Evolutionary conservation across 2,329 filamentous ascomycete species (phyloP).

Genomic region (Sporothrix globosa): DNA sequence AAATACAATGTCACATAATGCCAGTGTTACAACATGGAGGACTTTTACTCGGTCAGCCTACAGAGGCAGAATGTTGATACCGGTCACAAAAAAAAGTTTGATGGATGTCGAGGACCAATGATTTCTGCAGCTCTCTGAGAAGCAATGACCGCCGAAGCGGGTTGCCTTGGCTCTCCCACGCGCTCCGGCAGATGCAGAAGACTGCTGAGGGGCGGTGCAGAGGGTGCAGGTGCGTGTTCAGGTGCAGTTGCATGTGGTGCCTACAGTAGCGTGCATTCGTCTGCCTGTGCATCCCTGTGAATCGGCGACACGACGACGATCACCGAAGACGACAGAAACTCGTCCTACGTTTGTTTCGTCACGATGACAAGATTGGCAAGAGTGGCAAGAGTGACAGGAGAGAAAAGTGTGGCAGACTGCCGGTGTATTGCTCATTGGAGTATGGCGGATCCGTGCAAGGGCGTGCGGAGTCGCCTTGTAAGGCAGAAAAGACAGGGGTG

Average conservation of each 20-base stretch:
- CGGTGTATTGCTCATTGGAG: constrained; percentile 2
- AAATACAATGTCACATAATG: not conserved
- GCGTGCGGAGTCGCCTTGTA: constrained; percentile 2
- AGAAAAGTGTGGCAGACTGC: no score
- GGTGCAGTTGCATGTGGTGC: constrained; percentile 8
- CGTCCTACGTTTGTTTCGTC: not conserved
- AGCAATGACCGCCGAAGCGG: constrained; percentile 4
- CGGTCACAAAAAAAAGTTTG: not conserved
- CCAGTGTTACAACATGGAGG: not conserved
- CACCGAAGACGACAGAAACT: not conserved
- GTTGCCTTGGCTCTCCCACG: constrained; percentile 3
- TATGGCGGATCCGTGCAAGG: not conserved
- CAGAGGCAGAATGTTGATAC: not conserved
- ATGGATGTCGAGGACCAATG: not conserved
- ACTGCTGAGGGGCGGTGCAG: constrained; percentile 1
- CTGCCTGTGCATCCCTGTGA: not conserved
- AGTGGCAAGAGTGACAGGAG: no score
- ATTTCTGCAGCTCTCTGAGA: not conserved
- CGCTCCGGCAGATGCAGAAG: constrained; percentile 1
- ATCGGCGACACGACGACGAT: not conserved
- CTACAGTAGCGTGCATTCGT: constrained; percentile 3
- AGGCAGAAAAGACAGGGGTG: constrained; percentile 15
- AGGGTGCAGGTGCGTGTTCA: not conserved
- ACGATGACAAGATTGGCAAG: not conserved
- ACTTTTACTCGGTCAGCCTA: not conserved